These are phyloP conservation scores for Tilletia indica DNA, from an alignment of 1,284 basidiomycete species.

Conservation along the genomic window DNA sequence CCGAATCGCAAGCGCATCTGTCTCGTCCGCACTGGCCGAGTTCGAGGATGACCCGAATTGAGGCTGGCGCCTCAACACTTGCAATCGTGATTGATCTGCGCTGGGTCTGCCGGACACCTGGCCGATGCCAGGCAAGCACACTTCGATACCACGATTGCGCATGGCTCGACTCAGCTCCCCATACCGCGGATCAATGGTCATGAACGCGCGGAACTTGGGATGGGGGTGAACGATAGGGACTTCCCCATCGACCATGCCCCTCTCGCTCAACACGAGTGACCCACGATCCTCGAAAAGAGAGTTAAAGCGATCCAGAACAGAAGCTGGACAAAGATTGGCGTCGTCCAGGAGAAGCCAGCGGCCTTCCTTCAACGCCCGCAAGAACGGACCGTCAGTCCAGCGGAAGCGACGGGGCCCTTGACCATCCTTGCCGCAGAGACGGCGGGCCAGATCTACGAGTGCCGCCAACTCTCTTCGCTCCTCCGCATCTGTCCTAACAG, in stretches of 20 bases:
- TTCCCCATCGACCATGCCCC: slow-evolving; percentile 75
- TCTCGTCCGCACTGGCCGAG: neutral
- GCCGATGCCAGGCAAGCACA: slow-evolving; percentile 58
- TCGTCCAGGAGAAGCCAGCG: slow-evolving; percentile 88
- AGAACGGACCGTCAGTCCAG: slow-evolving; percentile 94
- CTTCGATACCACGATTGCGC: slow-evolving; percentile 94
- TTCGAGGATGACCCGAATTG: neutral
- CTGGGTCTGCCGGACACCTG: no score
- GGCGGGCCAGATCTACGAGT: neutral
- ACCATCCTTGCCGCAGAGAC: neutral
- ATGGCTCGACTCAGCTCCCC: slow-evolving; percentile 97
- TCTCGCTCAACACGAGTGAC: slow-evolving; percentile 78
- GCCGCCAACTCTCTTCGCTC: neutral
- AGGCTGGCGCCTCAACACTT: no score
- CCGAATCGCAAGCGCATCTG: no score
- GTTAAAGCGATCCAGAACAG: slow-evolving; percentile 94
- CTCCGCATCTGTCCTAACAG: neutral
- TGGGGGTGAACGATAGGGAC: slow-evolving; percentile 79
- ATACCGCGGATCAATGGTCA: slow-evolving; percentile 84
- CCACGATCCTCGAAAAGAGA: slow-evolving; percentile 89
- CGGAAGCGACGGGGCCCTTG: slow-evolving; percentile 63
- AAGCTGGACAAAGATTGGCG: slow-evolving; percentile 91
- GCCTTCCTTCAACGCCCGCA: slow-evolving; percentile 80
- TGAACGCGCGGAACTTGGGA: slow-evolving; percentile 84
- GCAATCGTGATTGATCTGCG: no score